Evolutionary conservation across 1,139 yeast species (phyloP).

Genomic region (Candida mesenterica): DNA sequence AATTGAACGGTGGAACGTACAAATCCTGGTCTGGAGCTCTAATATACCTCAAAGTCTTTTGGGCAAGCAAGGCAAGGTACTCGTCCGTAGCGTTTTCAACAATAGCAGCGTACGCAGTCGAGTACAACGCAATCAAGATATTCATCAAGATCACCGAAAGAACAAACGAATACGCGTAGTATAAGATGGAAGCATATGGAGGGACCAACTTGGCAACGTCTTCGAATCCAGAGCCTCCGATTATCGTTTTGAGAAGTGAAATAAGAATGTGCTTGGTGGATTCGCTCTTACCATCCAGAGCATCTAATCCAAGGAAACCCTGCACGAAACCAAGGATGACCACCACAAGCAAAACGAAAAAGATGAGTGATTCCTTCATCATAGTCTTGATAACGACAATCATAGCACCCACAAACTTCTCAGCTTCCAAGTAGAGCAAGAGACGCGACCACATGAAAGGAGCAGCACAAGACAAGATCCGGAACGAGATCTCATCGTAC

Average conservation of each 20-base stretch:
- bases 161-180: slow-evolving; percentile 73
- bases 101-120: slow-evolving; percentile 79
- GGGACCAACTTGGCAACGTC: slow-evolving; percentile 73
- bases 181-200: slow-evolving; percentile 77
- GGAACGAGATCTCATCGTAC: slow-evolving; percentile 65
- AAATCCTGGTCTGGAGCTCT: slow-evolving; percentile 88
- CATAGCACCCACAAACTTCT: slow-evolving; percentile 85
- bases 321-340: slow-evolving; percentile 80
- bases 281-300: slow-evolving; percentile 81
- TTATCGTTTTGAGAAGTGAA: slow-evolving; percentile 66
- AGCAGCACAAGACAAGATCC: slow-evolving; percentile 75
- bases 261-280: slow-evolving; percentile 64
- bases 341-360: slow-evolving; percentile 69
- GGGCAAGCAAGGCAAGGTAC: slow-evolving; percentile 80
- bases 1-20: slow-evolving; percentile 81
- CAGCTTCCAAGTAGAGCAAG: slow-evolving; percentile 72
- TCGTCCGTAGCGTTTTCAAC: slow-evolving; percentile 83
- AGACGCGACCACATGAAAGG: slow-evolving; percentile 87
- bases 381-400: slow-evolving; percentile 79
- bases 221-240: slow-evolving; percentile 71
- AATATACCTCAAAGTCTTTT: slow-evolving; percentile 76
- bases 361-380: slow-evolving; percentile 82
- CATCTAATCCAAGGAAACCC: slow-evolving; percentile 83
- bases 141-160: slow-evolving; percentile 74
- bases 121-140: slow-evolving; percentile 78